These are phyloP conservation scores for Solanum hybrid DNA, from an alignment of 305 asterid genomes.

Conservation along the genomic window DNA sequence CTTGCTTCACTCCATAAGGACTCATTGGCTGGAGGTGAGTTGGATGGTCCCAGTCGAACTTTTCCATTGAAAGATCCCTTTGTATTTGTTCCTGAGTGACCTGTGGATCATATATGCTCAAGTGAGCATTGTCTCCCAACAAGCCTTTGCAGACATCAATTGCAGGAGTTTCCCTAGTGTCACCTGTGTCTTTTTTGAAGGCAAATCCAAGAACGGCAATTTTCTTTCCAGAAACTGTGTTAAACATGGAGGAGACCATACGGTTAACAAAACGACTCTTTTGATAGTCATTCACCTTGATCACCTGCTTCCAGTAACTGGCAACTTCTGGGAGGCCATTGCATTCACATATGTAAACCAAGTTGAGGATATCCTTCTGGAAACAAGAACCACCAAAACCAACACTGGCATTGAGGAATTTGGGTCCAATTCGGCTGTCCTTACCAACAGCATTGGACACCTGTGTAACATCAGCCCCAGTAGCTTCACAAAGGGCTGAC, in stretches of 20 bases:
- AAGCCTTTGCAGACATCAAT: constrained; percentile 45
- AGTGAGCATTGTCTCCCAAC: constrained; percentile 33
- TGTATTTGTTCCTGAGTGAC: constrained; percentile 27
- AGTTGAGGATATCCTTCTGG: constrained; percentile 40
- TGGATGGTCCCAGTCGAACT: constrained; percentile 41
- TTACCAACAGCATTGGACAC: constrained; percentile 39
- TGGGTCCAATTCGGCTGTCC: constrained; percentile 45
- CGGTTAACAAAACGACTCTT: constrained; percentile 29
- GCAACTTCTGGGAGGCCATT: constrained; percentile 46
- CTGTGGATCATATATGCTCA: constrained; percentile 51
- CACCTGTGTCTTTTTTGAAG: constrained; percentile 44
- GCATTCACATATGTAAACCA: constrained; percentile 51
- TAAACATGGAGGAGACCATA: constrained; percentile 37
- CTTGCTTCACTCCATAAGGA: constrained; percentile 25
- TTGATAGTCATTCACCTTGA: constrained; percentile 49
- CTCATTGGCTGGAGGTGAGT: constrained; percentile 24
- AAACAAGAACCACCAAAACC: constrained; percentile 50
- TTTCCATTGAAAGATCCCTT: constrained; percentile 29
- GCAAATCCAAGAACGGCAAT: constrained; percentile 34
- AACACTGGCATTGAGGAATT: constrained; percentile 46
- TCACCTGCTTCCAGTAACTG: constrained; percentile 50
- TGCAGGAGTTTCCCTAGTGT: constrained; percentile 49
- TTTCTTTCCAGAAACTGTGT: constrained; percentile 35
- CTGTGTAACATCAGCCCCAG: constrained; percentile 39
- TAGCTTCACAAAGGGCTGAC: constrained; percentile 41